phyloP scores from a whole-genome alignment of 768 basidiomycete genomes.

The Boletus vinaceobasis region DNA sequence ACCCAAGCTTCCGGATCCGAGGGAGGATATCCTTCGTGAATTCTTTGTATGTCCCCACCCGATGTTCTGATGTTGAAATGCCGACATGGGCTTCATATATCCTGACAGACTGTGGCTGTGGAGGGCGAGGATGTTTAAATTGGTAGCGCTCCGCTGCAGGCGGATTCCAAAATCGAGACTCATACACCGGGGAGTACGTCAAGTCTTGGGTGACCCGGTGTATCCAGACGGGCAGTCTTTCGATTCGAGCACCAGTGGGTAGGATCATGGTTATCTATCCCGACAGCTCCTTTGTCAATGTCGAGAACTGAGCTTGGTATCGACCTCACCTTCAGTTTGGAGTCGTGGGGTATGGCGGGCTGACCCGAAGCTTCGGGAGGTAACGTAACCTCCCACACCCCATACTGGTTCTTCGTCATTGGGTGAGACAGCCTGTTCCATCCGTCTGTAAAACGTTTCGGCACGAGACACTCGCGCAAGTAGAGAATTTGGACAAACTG shows the following conservation, averaged over 20 bases:
- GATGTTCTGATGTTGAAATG: conserved; percentile 82
- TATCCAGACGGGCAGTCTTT: conserved; percentile 93
- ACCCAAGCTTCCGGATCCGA: conserved; percentile 87
- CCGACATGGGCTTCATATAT: conserved; percentile 99
- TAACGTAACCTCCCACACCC: conserved; percentile 84
- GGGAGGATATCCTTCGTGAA: conserved; percentile 84
- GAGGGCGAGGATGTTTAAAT: conserved; percentile 77
- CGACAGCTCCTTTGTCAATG: background rate
- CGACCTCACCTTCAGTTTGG: conserved; percentile 79
- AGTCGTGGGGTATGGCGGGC: conserved; percentile 89
- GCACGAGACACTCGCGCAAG: background rate
- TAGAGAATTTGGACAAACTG: conserved; percentile 56
- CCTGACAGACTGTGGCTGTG: conserved; percentile 60
- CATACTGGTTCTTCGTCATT: conserved; percentile 81
- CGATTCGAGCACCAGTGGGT: conserved; percentile 76
- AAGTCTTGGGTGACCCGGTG: conserved; percentile 94
- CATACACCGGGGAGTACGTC: conserved; percentile 83
- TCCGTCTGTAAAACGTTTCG: conserved; percentile 50
- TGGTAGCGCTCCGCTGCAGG: conserved; percentile 64
- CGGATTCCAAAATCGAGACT: conserved; percentile 99
- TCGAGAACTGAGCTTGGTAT: background rate
- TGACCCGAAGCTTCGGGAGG: conserved; percentile 63
- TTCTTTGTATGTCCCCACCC: conserved; percentile 95
- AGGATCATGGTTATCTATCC: conserved; percentile 87
- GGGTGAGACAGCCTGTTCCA: conserved; percentile 87